Percentiles rank a stretch among this genome's conserved stretches.
Conservation (phyloP, 1,139 yeast species). For the Candida frijolesensis region DNA sequence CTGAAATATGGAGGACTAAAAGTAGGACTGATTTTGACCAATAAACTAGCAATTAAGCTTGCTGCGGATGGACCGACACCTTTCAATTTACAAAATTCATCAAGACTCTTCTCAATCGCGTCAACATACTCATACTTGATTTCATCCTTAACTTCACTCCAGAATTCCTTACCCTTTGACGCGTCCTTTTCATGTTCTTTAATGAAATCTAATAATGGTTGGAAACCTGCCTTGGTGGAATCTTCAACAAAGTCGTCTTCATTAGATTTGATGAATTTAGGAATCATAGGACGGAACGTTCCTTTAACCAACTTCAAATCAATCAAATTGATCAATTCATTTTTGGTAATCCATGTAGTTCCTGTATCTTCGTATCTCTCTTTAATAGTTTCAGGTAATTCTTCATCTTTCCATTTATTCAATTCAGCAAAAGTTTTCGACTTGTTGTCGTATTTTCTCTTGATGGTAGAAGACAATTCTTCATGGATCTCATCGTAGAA, state of each 20-base stretch:
- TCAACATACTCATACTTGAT: slow-evolving; percentile 19
- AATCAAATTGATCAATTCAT: slow-evolving; percentile 43
- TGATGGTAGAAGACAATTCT: slow-evolving; percentile 19
- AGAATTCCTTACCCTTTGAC: slow-evolving; percentile 6
- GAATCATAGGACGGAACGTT: slow-evolving; percentile 46
- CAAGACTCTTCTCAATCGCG: slow-evolving; percentile 27
- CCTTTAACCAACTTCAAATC: slow-evolving; percentile 56
- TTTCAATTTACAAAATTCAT: slow-evolving; percentile 33
- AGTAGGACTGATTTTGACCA: slow-evolving; percentile 20
- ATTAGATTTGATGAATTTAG: slow-evolving; percentile 44
- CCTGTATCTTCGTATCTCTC: slow-evolving; percentile 21
- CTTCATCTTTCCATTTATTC: slow-evolving; percentile 36
- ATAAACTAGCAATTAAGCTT: slow-evolving; percentile 43
- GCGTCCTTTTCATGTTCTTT: slow-evolving; percentile 8
- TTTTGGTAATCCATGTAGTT: slow-evolving; percentile 32
- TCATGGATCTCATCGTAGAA: slow-evolving; percentile 14
- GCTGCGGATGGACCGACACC: slow-evolving; percentile 59
- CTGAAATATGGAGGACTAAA: slow-evolving; percentile 51
- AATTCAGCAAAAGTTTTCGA: slow-evolving; percentile 32
- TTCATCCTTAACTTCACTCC: slow-evolving; percentile 11
- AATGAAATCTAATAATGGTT: slow-evolving; percentile 23
- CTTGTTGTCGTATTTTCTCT: slow-evolving; percentile 21
- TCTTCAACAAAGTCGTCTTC: slow-evolving; percentile 26
- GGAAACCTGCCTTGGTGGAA: slow-evolving; percentile 33
- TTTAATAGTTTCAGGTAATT: slow-evolving; percentile 28